Evolutionary conservation across 1,284 basidiomycete species (phyloP).

Genomic region (Sutorius eximius): DNA sequence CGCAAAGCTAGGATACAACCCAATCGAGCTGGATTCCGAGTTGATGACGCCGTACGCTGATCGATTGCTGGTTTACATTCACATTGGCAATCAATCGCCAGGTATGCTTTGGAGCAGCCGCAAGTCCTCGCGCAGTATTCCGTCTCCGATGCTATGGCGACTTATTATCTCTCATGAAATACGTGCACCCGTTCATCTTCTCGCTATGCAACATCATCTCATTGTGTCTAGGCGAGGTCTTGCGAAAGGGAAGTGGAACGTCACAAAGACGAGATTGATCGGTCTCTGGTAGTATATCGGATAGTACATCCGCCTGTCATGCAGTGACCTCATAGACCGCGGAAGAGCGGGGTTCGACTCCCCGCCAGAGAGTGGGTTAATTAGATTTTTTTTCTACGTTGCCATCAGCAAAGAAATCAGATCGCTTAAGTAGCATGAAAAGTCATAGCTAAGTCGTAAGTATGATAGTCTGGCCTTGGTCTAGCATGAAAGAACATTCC

Average conservation of each 20-base stretch:
- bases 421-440: too few relatives aligned
- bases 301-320: conserved; percentile 47
- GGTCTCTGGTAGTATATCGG: conserved; percentile 48
- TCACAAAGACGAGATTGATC: too few relatives aligned
- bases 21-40: conserved; percentile 97
- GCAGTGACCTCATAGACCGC: conserved; percentile 28
- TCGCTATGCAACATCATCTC: conserved; percentile 99
- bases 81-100: conserved; percentile 33
- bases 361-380: conserved; percentile 39
- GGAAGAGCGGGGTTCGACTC: conserved; percentile 46
- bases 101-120: conserved; percentile 96
- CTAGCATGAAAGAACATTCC: too few relatives aligned
- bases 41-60: conserved; percentile 92
- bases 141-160: conserved; percentile 99
- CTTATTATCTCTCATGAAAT: conserved; percentile 99
- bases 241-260: conserved; percentile 95
- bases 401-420: too few relatives aligned
- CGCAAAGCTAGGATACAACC: conserved; percentile 95
- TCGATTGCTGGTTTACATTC: neutral
- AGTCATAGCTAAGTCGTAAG: too few relatives aligned
- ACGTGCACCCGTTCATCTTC: conserved; percentile 99
- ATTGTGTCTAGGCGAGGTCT: conserved; percentile 93
- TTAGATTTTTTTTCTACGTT: too few relatives aligned
- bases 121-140: conserved; percentile 96
- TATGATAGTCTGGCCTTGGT: too few relatives aligned